These are phyloP conservation scores for Ogataea naganishii DNA, from an alignment of 805 yeast genomes.

Conservation along the genomic window DNA sequence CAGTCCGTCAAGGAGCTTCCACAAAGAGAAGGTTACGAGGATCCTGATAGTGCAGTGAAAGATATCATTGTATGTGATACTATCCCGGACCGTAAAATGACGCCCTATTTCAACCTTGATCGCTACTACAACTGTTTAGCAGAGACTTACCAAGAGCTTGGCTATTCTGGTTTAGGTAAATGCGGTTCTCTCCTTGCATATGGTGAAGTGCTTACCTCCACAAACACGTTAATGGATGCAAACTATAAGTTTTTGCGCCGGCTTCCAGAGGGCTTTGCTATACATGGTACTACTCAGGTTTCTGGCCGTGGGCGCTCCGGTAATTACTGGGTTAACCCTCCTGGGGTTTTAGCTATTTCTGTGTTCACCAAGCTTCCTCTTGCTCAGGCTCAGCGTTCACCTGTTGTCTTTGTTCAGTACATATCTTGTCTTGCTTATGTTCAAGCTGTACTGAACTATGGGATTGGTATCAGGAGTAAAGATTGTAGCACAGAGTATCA, in stretches of 20 bases:
- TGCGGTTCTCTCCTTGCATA: constrained; percentile 64
- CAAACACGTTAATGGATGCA: constrained; percentile 67
- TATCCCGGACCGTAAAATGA: constrained; percentile 41
- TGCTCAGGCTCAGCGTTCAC: constrained; percentile 30
- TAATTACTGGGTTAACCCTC: constrained; percentile 91
- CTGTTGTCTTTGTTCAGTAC: constrained; percentile 82
- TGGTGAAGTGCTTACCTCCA: constrained; percentile 87
- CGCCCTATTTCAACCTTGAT: constrained; percentile 67
- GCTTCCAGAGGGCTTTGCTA: constrained; percentile 63
- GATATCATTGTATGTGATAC: constrained; percentile 39
- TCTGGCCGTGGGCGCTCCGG: constrained; percentile 94
- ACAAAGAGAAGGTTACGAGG: constrained; percentile 32
- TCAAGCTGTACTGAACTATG: constrained; percentile 60
- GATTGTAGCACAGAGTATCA: too few relatives aligned
- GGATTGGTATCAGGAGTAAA: constrained; percentile 20
- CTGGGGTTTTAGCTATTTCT: constrained; percentile 83
- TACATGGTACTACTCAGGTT: constrained; percentile 76
- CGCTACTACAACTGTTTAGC: constrained; percentile 42
- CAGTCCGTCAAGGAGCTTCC: constrained; percentile 16
- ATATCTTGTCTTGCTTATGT: constrained; percentile 75
- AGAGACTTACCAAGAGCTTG: constrained; percentile 20
- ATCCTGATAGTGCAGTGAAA: constrained; percentile 48
- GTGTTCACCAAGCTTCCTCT: constrained; percentile 53
- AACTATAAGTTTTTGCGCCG: constrained; percentile 50
- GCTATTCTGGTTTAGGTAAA: constrained; percentile 19